Evolutionary conservation across 2,329 filamentous ascomycete genomes (phyloP).

Genomic region (Alternaria conjuncta): DNA sequence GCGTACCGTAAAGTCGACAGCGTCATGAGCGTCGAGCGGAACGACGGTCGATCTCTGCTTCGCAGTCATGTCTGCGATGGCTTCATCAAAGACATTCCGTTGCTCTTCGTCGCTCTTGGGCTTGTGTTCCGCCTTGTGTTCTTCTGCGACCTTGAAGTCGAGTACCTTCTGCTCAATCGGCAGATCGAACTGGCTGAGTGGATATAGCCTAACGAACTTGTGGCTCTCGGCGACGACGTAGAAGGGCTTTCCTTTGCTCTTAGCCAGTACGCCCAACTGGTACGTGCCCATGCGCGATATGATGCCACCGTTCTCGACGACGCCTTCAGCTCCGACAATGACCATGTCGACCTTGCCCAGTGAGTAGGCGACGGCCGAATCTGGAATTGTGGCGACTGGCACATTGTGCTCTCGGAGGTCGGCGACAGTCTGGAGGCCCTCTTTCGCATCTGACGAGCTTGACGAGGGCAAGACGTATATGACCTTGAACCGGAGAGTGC

Average conservation of each 20-base stretch:
- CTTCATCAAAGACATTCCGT: slow-evolving; percentile 56
- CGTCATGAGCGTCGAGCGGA: slow-evolving; percentile 48
- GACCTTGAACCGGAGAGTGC: slow-evolving; percentile 75
- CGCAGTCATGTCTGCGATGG: slow-evolving; percentile 39
- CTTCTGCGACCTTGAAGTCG: slow-evolving; percentile 68
- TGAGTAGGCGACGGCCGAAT: slow-evolving; percentile 78
- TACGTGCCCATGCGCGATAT: slow-evolving; percentile 86
- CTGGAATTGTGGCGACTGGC: slow-evolving; percentile 80
- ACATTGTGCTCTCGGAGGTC: slow-evolving; percentile 76
- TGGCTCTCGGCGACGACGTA: slow-evolving; percentile 95
- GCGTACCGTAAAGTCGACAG: slow-evolving; percentile 74
- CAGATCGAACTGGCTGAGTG: slow-evolving; percentile 80
- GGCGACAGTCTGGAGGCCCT: slow-evolving; percentile 74
- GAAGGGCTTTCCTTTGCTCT: slow-evolving; percentile 75
- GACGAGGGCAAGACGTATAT: slow-evolving; percentile 66
- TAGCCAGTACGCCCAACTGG: slow-evolving; percentile 83
- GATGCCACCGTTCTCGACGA: slow-evolving; percentile 92
- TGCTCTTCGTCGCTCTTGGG: slow-evolving; percentile 14
- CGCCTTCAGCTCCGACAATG: slow-evolving; percentile 76
- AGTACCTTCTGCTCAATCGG: slow-evolving; percentile 80
- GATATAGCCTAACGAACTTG: slow-evolving; percentile 91
- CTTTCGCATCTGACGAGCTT: slow-evolving; percentile 50
- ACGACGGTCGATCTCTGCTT: slow-evolving; percentile 24
- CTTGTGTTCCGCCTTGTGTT: slow-evolving; percentile 18
- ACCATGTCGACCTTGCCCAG: slow-evolving; percentile 75